Evolutionary conservation across 345 rosid genomes (phyloP).

Genomic region (Cardamine occulta): DNA sequence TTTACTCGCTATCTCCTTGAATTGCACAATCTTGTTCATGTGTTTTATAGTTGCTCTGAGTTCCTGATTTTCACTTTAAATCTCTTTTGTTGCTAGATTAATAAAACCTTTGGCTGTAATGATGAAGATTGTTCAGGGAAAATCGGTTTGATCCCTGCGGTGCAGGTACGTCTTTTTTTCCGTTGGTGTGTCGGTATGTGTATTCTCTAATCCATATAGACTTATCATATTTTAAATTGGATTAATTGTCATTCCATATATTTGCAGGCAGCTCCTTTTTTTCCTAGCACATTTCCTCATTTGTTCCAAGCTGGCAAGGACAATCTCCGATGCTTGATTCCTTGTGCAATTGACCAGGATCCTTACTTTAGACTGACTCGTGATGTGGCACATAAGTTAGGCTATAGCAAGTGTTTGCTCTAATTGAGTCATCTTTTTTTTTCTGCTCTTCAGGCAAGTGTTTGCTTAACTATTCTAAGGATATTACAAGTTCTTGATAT

Average conservation of each 20-base stretch:
- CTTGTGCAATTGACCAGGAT: conserved; percentile 91
- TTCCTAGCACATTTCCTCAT: conserved; percentile 90
- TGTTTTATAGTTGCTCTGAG: no score
- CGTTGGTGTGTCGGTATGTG: no score
- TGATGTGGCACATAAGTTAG: conserved; percentile 87
- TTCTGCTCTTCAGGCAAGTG: conserved; percentile 71
- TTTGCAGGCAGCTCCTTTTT: conserved; percentile 88
- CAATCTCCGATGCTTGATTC: conserved; percentile 52
- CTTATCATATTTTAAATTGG: conserved; percentile 12
- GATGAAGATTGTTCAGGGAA: no score
- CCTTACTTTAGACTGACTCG: conserved; percentile 96
- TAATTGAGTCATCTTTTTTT: conserved; percentile 80
- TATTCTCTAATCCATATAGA: no score
- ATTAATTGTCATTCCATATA: neutral
- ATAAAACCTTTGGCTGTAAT: no score
- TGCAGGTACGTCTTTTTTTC: neutral
- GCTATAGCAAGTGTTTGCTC: conserved; percentile 89
- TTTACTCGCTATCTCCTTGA: no score
- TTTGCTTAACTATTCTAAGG: neutral
- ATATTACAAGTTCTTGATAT: conserved; percentile 3
- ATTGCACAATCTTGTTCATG: no score
- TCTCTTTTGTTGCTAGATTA: no score
- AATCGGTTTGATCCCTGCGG: no score
- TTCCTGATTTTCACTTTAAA: no score
- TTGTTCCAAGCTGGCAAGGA: conserved; percentile 63